These are phyloP conservation scores for Arctium lappa DNA, from an alignment of 129 eudicot species.

Conservation along the genomic window DNA sequence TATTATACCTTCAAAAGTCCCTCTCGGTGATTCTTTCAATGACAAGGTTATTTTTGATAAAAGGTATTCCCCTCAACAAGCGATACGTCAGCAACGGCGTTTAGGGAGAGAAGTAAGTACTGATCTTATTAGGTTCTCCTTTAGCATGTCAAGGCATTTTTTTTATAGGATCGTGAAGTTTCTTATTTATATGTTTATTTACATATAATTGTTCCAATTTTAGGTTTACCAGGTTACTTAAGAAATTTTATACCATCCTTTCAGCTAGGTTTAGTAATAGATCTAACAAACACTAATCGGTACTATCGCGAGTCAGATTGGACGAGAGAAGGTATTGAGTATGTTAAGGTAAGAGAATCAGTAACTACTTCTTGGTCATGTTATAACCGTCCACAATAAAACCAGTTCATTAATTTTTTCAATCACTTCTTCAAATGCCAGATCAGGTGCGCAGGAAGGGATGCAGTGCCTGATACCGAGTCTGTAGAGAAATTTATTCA, in stretches of 20 bases:
- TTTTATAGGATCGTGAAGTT: background rate
- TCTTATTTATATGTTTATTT: background rate
- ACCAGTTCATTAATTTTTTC: background rate
- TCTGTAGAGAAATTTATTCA: constrained; percentile 52
- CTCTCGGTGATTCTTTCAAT: constrained; percentile 53
- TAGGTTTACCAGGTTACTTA: background rate
- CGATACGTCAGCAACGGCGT: constrained; percentile 42
- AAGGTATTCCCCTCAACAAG: constrained; percentile 55
- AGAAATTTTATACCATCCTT: constrained; percentile 4
- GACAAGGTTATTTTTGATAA: constrained; percentile 41
- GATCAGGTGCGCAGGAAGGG: constrained; percentile 69
- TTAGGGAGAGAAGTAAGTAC: constrained; percentile 51
- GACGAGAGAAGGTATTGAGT: constrained; percentile 48
- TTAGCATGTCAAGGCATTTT: background rate
- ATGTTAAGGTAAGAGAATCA: constrained; percentile 43
- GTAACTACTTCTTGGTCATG: background rate
- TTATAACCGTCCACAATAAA: background rate
- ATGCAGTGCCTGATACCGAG: constrained; percentile 58
- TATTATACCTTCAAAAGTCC: constrained; percentile 60
- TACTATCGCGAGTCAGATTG: constrained; percentile 57
- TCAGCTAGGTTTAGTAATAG: constrained; percentile 73
- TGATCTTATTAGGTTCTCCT: background rate
- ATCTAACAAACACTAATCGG: constrained; percentile 63
- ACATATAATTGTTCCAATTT: background rate
- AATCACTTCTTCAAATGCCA: constrained; percentile 20